Conservation (phyloP, 1,284 basidiomycete species). For the Athelia sp. region DNA sequence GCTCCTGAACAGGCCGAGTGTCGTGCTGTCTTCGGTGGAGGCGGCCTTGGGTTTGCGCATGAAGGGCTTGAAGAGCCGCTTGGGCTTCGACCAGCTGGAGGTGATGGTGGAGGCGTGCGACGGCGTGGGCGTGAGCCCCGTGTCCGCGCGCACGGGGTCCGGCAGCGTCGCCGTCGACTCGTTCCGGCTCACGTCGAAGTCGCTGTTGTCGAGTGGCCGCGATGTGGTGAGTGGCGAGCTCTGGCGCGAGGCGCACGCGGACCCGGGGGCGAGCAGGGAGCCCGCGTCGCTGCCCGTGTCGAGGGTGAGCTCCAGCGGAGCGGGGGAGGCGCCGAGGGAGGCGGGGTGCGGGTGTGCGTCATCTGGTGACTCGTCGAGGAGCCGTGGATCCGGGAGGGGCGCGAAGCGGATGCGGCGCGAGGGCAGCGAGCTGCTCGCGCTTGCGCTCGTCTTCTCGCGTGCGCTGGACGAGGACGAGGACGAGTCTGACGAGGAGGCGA, state of each 20-base stretch:
- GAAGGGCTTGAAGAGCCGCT: constrained; percentile 17
- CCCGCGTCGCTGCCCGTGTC: constrained; percentile 3
- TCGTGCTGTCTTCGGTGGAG: constrained; percentile 18
- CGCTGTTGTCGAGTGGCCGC: constrained; percentile 10
- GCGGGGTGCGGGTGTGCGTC: constrained; percentile 8
- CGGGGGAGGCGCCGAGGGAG: constrained; percentile 6
- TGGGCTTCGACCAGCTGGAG: constrained; percentile 31
- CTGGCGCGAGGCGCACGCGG: too few relatives aligned
- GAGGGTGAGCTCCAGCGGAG: constrained; percentile 5
- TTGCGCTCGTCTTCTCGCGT: neutral
- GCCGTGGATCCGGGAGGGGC: constrained; percentile 69
- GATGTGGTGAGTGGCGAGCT: too few relatives aligned
- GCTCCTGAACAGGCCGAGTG: constrained; percentile 35
- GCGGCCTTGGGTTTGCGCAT: constrained; percentile 17
- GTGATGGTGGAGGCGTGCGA: constrained; percentile 18
- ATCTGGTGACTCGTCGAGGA: constrained; percentile 28
- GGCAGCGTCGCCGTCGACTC: constrained; percentile 16
- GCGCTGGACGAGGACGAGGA: neutral
- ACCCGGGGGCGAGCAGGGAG: too few relatives aligned
- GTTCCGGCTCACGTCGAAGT: constrained; percentile 23
- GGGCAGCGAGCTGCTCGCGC: neutral
- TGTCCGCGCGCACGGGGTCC: constrained; percentile 7
- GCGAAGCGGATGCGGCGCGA: constrained; percentile 57
- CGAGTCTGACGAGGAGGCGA: neutral
- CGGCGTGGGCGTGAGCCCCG: constrained; percentile 23